Evolutionary conservation across 495 filamentous ascomycete species (phyloP).

Genomic region (Aspergillus cristatus): DNA sequence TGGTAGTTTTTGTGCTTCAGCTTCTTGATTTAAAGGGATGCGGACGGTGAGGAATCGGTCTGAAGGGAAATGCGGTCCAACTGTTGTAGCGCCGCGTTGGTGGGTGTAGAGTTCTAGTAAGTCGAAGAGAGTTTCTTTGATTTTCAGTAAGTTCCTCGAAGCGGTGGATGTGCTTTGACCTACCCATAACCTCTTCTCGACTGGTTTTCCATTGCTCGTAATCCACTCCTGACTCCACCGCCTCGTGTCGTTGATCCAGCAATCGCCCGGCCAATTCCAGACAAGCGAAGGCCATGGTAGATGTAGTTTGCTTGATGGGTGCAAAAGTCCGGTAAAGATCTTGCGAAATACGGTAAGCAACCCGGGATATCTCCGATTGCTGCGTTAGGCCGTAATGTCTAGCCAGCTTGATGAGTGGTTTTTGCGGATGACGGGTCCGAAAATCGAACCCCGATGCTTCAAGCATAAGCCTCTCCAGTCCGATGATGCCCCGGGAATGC

Average conservation of each 20-base stretch:
- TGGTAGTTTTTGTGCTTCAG: conserved; percentile 42
- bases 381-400: conserved; percentile 40
- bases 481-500: conserved; percentile 67
- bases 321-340: conserved; percentile 90
- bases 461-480: conserved; percentile 87
- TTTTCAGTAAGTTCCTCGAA: conserved; percentile 3
- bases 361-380: conserved; percentile 45
- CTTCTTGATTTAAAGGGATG: conserved; percentile 74
- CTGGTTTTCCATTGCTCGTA: conserved; percentile 51
- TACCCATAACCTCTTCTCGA: conserved; percentile 62
- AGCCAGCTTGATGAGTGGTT: conserved; percentile 66
- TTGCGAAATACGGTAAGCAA: conserved; percentile 70
- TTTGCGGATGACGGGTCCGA: conserved; percentile 79
- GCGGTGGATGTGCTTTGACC: conserved; percentile 1
- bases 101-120: conserved; percentile 83
- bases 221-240: conserved; percentile 33
- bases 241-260: conserved; percentile 37
- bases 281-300: conserved; percentile 71
- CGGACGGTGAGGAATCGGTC: conserved; percentile 74
- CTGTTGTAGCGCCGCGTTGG: conserved; percentile 58
- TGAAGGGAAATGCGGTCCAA: conserved; percentile 61
- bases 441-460: conserved; percentile 92
- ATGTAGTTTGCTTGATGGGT: conserved; percentile 76
- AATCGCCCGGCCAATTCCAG: conserved; percentile 71
- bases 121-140: conserved; percentile 72